Evolutionary conservation across 208 protist genomes (phyloP).

Genomic region (Acanthamoeba lenticulata): DNA sequence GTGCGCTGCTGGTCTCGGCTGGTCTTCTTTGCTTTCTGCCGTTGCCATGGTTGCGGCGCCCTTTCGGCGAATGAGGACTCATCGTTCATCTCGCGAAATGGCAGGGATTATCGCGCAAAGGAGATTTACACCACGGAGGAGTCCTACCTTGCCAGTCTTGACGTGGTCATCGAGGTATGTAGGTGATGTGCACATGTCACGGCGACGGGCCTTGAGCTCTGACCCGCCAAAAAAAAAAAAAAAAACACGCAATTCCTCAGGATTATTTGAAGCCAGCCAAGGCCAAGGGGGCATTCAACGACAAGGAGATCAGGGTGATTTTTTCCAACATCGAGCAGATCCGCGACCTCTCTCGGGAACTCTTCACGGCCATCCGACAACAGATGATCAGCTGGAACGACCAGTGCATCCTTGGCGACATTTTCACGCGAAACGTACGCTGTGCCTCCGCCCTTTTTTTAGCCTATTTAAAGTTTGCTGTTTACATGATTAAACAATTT

Average conservation of each 20-base stretch:
- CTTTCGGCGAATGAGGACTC: no score
- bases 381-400: background rate
- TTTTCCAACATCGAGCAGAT: constrained; percentile 50
- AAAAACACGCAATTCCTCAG: no score
- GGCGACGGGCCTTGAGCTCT: no score
- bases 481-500: background rate
- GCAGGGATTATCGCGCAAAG: constrained; percentile 25
- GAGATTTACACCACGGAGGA: constrained; percentile 47
- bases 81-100: background rate
- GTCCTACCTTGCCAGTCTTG: background rate
- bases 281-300: background rate
- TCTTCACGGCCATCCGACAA: constrained; percentile 24
- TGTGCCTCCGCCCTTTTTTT: background rate
- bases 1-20: background rate
- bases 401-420: background rate
- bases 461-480: no score
- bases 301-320: background rate
- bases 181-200: no score
- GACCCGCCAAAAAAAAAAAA: no score
- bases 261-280: background rate
- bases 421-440: constrained; percentile 11
- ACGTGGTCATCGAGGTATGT: background rate
- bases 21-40: background rate
- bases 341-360: background rate
- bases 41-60: background rate